Base-by-base conservation (phyloP, 805 yeast species). In the Kodamaea neixiangensis region DNA sequence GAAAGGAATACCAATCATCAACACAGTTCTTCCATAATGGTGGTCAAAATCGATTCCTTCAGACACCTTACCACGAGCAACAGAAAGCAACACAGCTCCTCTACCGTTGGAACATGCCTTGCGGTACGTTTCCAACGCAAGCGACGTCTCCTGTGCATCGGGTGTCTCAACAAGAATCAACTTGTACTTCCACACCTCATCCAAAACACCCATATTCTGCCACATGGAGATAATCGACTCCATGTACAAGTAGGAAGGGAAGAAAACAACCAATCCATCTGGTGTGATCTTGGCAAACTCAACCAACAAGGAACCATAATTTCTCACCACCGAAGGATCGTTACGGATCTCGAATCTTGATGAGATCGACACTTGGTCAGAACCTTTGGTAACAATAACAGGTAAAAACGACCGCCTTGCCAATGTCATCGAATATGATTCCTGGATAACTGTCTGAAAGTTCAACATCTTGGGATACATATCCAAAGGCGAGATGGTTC, bases 31-130 rank as follows among this genome's bases (percentile, higher is more conserved):
- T 11, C 99, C 99, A 67, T 88, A 94, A 57, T 94, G 99, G 66
- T 94, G 97, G 65, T 94, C 98, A 73, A 94, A 94, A 90, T 94
- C 99, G 59, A 94, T 94, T 54, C 99, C 99, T 69, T 94, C 99
- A 0, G 96, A 88, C 1, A 94, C 99, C 65, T 94, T 94, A 7
- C 99, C 99, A 79, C 99, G 91, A 11, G 99, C 99, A 53, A 94
- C 99, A 33, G 97, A 90, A 38, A 94, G 78, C 62, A 94, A 78
- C 1, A 96, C 93, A 0, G 99, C 99, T 3, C 99, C 99, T 57
- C 99, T 77, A 3, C 99, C 99, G 68, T 94, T 94, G 1, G 93
- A 85, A 63, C 99, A 94, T 0, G 99, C 99, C 29, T 91, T 88
- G 61, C 99, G 76, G 66, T 92, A 94, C 0, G 98, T 94, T 57